Evolutionary conservation across 164 flowering plant genomes (phyloP).

Genomic region (Dillenia suffruticosa): DNA sequence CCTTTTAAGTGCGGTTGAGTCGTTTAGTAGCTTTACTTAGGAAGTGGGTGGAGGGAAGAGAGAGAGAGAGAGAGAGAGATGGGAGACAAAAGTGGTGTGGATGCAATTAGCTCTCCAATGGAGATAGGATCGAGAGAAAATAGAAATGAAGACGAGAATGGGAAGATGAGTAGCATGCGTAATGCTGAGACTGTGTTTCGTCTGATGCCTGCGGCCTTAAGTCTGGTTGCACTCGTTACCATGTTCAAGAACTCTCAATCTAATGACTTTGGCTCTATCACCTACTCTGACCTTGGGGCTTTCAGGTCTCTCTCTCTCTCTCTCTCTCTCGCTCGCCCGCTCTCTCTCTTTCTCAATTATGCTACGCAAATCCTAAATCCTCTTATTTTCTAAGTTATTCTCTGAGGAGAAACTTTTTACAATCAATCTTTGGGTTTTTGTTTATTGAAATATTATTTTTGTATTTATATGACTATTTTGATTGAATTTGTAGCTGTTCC

Average conservation of each 20-base stretch:
- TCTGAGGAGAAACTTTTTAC: no score
- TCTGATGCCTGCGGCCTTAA: conserved; percentile 56
- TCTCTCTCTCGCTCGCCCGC: conserved; percentile 3
- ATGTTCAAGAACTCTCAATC: conserved; percentile 69
- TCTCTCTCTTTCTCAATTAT: neutral
- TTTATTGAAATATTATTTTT: no score
- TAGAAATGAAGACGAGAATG: conserved; percentile 15
- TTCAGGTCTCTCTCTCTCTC: conserved; percentile 41
- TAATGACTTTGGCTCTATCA: conserved; percentile 65
- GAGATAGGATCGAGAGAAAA: neutral
- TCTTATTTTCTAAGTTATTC: neutral
- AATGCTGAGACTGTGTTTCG: conserved; percentile 67
- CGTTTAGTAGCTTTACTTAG: no score
- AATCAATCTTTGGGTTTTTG: no score
- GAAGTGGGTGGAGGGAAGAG: no score
- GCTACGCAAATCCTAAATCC: neutral
- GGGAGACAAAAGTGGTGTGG: no score
- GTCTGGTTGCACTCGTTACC: conserved; percentile 59
- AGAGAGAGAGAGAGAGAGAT: no score
- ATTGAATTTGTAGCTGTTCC: no score
- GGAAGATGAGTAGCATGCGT: conserved; percentile 18
- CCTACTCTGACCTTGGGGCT: conserved; percentile 65
- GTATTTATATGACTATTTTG: no score
- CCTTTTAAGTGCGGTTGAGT: no score
- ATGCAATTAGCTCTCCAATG: neutral